A percentile compares a stretch with the other conserved stretches of the same genome.
These are phyloP conservation scores for Candida incommunis DNA, from an alignment of 805 yeast genomes.

Conservation along the genomic window DNA sequence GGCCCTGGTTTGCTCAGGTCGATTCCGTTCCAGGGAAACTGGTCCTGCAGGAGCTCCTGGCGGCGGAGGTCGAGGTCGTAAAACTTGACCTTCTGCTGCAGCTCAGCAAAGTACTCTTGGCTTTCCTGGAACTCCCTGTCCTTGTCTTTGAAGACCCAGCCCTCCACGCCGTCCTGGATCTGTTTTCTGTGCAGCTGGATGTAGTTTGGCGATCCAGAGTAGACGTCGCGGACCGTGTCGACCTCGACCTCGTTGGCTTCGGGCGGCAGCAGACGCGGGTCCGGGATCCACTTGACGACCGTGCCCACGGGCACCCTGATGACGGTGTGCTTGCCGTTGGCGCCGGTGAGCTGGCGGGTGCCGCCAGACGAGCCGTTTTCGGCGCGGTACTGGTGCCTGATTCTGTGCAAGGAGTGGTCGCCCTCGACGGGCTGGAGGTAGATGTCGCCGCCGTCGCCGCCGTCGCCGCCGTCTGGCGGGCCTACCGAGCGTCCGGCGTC, in stretches of 20 bases:
- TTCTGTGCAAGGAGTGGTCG: constrained; percentile 52
- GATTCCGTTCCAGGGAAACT: constrained; percentile 68
- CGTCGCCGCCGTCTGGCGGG: constrained; percentile 99
- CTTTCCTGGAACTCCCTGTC: constrained; percentile 55
- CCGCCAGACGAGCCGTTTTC: constrained; percentile 60
- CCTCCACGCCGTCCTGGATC: constrained; percentile 50
- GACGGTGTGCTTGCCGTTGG: constrained; percentile 61
- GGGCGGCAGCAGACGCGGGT: constrained; percentile 31
- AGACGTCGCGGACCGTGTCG: constrained; percentile 12
- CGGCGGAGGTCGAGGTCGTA: constrained; percentile 46
- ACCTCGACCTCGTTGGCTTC: constrained; percentile 8
- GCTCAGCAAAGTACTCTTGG: constrained; percentile 49
- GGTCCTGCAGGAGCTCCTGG: constrained; percentile 48
- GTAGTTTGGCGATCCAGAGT: constrained; percentile 14
- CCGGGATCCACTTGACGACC: constrained; percentile 69
- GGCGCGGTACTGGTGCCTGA: constrained; percentile 58
- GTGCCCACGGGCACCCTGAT: constrained; percentile 91
- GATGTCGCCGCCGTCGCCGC: constrained; percentile 84
- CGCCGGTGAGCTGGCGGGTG: constrained; percentile 73
- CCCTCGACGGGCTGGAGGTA: constrained; percentile 72
- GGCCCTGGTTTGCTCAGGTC: constrained; percentile 49
- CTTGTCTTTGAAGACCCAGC: constrained; percentile 79
- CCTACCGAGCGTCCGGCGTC: constrained; percentile 79
- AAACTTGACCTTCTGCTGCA: constrained; percentile 48
- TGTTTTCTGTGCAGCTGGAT: constrained; percentile 48